These are phyloP conservation scores for Cydonia oblonga DNA, from an alignment of 331 rosid species.

Conservation along the genomic window DNA sequence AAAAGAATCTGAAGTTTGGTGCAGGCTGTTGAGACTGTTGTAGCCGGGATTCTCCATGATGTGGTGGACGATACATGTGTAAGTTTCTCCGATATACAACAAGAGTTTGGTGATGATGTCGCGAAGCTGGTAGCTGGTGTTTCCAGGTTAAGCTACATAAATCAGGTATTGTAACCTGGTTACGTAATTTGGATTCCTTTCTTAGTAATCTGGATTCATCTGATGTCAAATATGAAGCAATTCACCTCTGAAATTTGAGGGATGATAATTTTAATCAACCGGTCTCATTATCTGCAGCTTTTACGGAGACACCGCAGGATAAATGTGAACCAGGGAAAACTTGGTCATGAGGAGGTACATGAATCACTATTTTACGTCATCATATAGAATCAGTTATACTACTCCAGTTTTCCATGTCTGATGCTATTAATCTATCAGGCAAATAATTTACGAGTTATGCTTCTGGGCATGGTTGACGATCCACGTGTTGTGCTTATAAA, in stretches of 20 bases:
- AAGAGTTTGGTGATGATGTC: conserved; percentile 77
- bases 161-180: conserved; percentile 55
- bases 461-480: conserved; percentile 99
- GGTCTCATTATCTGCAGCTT: conserved; percentile 41
- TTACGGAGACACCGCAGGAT: conserved; percentile 78
- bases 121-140: conserved; percentile 84
- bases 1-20: conserved; percentile 15
- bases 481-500: conserved; percentile 96
- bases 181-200: neutral
- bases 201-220: neutral
- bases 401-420: conserved; percentile 18
- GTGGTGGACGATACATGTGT: conserved; percentile 79
- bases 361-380: neutral
- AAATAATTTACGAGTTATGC: conserved; percentile 83
- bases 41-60: conserved; percentile 95
- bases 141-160: conserved; percentile 80
- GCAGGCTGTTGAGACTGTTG: conserved; percentile 91
- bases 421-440: conserved; percentile 49
- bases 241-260: neutral
- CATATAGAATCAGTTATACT: neutral
- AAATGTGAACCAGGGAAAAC: conserved; percentile 51
- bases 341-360: conserved; percentile 86
- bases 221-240: neutral
- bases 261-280: neutral
- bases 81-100: conserved; percentile 53